phyloP scores from a whole-genome alignment of 1,139 yeast genomes.

The Meyerozyma guilliermondii region DNA sequence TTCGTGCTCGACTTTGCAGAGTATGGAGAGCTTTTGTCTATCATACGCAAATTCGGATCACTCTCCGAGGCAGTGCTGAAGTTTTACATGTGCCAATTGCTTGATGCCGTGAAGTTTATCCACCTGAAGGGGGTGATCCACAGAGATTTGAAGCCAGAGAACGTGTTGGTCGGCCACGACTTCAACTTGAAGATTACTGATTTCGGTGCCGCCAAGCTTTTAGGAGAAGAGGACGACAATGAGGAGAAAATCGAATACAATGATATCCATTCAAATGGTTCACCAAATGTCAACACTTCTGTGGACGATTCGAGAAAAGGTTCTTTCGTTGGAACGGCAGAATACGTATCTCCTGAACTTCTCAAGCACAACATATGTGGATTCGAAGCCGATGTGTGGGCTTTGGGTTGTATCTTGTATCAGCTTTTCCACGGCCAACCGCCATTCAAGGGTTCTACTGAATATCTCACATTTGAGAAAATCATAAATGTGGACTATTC shows the following conservation, averaged over 20 bases:
- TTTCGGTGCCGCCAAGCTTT: slow-evolving; percentile 92
- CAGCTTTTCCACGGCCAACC: slow-evolving; percentile 95
- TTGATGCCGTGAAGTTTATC: slow-evolving; percentile 83
- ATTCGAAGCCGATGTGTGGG: slow-evolving; percentile 91
- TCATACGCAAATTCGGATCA: slow-evolving; percentile 55
- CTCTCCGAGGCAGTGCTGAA: slow-evolving; percentile 49
- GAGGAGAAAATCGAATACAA: slow-evolving; percentile 38
- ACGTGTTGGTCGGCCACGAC: slow-evolving; percentile 72
- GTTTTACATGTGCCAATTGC: slow-evolving; percentile 61
- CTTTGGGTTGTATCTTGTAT: slow-evolving; percentile 87
- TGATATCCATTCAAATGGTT: slow-evolving; percentile 12
- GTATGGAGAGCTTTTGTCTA: slow-evolving; percentile 66
- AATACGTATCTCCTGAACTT: slow-evolving; percentile 89
- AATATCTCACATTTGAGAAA: slow-evolving; percentile 89
- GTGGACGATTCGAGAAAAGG: slow-evolving; percentile 46
- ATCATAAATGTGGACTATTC: slow-evolving; percentile 80
- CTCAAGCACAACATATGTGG: slow-evolving; percentile 81
- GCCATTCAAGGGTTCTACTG: slow-evolving; percentile 95
- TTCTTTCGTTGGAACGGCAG: slow-evolving; percentile 59
- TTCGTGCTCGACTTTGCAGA: slow-evolving; percentile 78
- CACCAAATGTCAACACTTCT: slow-evolving; percentile 5
- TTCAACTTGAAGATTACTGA: slow-evolving; percentile 91
- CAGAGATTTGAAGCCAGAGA: slow-evolving; percentile 94
- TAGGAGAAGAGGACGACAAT: slow-evolving; percentile 35
- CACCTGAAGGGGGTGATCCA: slow-evolving; percentile 85